These are phyloP conservation scores for Myrica gale DNA, from an alignment of 306 rosid genomes.

Conservation along the genomic window DNA sequence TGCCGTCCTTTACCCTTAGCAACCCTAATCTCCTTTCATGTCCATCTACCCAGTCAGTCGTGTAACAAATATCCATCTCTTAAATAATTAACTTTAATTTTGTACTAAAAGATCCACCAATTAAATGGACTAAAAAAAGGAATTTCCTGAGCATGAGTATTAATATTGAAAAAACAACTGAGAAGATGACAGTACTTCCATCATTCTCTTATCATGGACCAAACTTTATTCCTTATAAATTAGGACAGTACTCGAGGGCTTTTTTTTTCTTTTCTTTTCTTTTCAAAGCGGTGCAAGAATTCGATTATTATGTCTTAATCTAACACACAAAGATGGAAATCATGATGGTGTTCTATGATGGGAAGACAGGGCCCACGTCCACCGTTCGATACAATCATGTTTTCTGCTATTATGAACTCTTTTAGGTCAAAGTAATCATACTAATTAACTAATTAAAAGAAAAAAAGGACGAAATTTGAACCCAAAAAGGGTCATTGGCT, in stretches of 20 bases:
- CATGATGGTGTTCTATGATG: slow-evolving; percentile 51
- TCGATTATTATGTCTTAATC: slow-evolving; percentile 35
- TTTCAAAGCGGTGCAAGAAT: slow-evolving; percentile 34
- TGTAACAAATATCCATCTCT: no score
- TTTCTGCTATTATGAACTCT: slow-evolving; percentile 40
- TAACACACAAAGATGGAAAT: slow-evolving; percentile 35
- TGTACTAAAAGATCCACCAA: slow-evolving; percentile 25
- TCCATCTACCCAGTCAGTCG: no score
- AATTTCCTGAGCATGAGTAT: slow-evolving; percentile 29
- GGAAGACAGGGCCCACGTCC: slow-evolving; percentile 59
- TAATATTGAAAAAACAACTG: slow-evolving; percentile 27
- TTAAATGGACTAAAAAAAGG: neutral
- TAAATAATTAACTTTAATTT: neutral
- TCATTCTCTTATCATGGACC: slow-evolving; percentile 53
- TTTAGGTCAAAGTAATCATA: slow-evolving; percentile 67
- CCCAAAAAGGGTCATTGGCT: slow-evolving; percentile 39
- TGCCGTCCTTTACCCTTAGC: no score
- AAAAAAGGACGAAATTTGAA: neutral
- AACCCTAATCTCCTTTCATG: no score
- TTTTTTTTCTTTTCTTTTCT: neutral
- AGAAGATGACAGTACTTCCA: slow-evolving; percentile 30
- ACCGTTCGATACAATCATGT: slow-evolving; percentile 72
- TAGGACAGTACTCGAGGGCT: slow-evolving; percentile 40
- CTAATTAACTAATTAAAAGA: slow-evolving; percentile 10
- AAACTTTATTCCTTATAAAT: slow-evolving; percentile 36